A percentile compares a stretch with the other conserved stretches of the same genome.
phyloP scores from a whole-genome alignment of 1,284 basidiomycete species.

The Trichosporon sp. region DNA sequence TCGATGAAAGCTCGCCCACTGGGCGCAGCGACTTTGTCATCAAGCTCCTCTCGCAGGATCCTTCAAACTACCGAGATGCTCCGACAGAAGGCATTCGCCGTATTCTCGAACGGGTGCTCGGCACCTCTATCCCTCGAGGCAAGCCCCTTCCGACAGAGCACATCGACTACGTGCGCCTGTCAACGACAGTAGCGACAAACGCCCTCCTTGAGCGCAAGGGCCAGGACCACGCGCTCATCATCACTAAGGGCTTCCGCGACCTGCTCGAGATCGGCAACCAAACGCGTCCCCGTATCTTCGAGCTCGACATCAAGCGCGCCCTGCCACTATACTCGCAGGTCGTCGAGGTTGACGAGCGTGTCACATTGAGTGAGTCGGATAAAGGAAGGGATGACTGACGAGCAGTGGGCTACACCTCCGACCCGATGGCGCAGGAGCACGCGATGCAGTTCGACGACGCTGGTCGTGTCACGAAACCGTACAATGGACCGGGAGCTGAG shows the following conservation, averaged over 20 bases:
- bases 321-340: conserved; percentile 52
- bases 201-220: conserved; percentile 92
- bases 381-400: not conserved
- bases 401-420: conserved; percentile 75
- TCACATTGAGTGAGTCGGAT: conserved; percentile 62
- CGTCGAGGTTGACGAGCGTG: conserved; percentile 54
- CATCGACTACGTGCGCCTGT: conserved; percentile 87
- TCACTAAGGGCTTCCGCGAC: conserved; percentile 54
- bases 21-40: conserved; percentile 33
- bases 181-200: conserved; percentile 92
- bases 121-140: conserved; percentile 47
- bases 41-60: conserved; percentile 77
- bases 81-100: conserved; percentile 83
- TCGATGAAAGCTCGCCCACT: conserved; percentile 14
- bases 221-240: conserved; percentile 81
- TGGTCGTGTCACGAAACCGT: conserved; percentile 61
- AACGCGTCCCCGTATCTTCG: conserved; percentile 43
- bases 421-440: conserved; percentile 72
- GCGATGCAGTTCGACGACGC: conserved; percentile 67
- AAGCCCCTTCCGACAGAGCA: conserved; percentile 62
- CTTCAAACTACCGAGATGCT: conserved; percentile 80
- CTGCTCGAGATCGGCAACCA: conserved; percentile 52
- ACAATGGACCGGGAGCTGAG: conserved; percentile 54
- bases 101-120: conserved; percentile 74
- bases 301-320: conserved; percentile 47